Conservation (phyloP, 1,284 basidiomycete genomes). For the Ganoderma sp. region DNA sequence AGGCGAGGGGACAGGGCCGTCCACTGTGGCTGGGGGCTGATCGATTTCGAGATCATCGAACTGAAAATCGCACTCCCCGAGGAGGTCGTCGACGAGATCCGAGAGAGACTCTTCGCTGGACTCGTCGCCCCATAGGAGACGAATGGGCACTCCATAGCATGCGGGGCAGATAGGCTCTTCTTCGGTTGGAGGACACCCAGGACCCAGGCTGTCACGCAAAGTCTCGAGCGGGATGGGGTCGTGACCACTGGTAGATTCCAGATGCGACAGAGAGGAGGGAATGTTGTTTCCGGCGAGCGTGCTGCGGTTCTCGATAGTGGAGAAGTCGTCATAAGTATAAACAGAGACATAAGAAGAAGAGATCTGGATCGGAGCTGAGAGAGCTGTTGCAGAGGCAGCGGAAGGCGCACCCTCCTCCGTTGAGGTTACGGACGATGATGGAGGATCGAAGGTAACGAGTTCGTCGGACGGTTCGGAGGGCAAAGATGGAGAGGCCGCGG, state of each 20-base stretch:
- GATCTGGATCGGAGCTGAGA: neutral
- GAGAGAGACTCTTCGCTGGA: neutral
- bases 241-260: neutral
- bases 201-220: neutral
- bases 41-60: neutral
- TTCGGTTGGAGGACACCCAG: neutral
- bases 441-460: neutral
- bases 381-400: neutral
- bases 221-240: neutral
- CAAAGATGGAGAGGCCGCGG: neutral
- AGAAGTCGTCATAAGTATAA: neutral
- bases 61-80: neutral
- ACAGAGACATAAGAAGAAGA: neutral
- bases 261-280: neutral
- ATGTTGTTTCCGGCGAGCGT: neutral
- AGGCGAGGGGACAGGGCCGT: neutral
- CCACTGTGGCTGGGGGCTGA: neutral
- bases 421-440: neutral
- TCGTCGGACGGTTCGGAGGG: neutral
- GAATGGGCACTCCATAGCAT: neutral
- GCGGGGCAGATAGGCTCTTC: neutral
- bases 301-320: neutral
- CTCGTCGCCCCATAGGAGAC: neutral
- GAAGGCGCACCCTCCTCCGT: neutral
- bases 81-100: neutral